A percentile compares a stretch with the other conserved stretches of the same genome.
phyloP scores from a whole-genome alignment of 306 rosid species.

The Pyrus pyrifolia region DNA sequence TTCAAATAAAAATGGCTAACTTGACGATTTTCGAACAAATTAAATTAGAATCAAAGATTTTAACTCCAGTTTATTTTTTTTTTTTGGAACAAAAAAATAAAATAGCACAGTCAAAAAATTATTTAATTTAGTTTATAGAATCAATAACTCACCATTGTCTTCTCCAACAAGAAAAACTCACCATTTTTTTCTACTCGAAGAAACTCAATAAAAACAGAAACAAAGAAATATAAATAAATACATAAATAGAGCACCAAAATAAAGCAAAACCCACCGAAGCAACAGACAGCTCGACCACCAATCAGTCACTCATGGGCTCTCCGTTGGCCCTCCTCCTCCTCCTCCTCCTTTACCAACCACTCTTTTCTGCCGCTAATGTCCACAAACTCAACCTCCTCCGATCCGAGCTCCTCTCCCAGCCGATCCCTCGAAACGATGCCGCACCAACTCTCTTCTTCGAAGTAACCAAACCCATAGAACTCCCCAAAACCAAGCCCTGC shows the following conservation, averaged over 20 bases:
- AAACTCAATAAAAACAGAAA: neutral
- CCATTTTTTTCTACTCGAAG: neutral
- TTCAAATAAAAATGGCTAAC: neutral
- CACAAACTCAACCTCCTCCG: slow-evolving; percentile 38
- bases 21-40: no score
- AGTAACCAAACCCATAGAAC: slow-evolving; percentile 65
- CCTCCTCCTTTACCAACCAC: slow-evolving; percentile 29
- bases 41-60: no score
- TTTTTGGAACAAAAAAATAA: neutral
- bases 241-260: neutral
- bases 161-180: neutral
- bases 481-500: slow-evolving; percentile 59
- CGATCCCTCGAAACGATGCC: slow-evolving; percentile 12
- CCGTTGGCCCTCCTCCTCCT: neutral
- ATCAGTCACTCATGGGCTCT: neutral
- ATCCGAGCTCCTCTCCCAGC: slow-evolving; percentile 13
- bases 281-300: neutral
- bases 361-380: slow-evolving; percentile 39
- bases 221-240: neutral
- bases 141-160: neutral
- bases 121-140: neutral
- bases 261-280: neutral
- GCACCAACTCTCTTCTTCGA: slow-evolving; percentile 56
- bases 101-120: neutral
- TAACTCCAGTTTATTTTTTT: no score